Evolutionary conservation across 2,329 filamentous ascomycete species (phyloP).

Genomic region (Aspergillus sp.): DNA sequence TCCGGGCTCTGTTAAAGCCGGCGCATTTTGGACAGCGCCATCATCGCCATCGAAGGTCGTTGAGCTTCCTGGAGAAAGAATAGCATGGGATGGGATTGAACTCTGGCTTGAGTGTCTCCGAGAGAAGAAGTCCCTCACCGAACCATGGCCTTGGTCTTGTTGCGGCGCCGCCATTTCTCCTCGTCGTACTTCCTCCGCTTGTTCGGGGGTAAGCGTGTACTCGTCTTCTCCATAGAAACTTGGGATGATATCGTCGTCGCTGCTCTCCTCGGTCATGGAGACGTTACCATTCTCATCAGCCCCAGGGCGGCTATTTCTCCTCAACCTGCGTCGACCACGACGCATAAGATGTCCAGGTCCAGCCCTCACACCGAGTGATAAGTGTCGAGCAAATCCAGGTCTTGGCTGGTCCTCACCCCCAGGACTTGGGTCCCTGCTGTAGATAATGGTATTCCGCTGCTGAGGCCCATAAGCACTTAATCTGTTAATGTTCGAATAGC

Average conservation of each 20-base stretch:
- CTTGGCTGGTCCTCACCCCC: constrained; percentile 30
- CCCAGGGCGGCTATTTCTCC: constrained; percentile 25
- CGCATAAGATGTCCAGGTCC: constrained; percentile 39
- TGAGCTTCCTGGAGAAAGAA: constrained; percentile 28
- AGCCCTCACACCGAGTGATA: constrained; percentile 42
- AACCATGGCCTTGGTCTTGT: constrained; percentile 17
- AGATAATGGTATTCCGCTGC: constrained; percentile 40
- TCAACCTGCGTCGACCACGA: constrained; percentile 28
- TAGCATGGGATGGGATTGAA: constrained; percentile 19
- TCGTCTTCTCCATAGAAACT: constrained; percentile 42
- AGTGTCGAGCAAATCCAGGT: constrained; percentile 35
- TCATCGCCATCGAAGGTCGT: constrained; percentile 36
- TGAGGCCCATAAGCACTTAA: constrained; percentile 37
- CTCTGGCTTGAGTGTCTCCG: constrained; percentile 30
- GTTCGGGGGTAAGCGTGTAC: constrained; percentile 37
- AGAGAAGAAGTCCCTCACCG: constrained; percentile 19
- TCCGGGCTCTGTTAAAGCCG: constrained; percentile 27
- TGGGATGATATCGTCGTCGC: constrained; percentile 38
- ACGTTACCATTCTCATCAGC: constrained; percentile 31
- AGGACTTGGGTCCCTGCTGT: constrained; percentile 39
- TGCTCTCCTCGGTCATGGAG: constrained; percentile 34
- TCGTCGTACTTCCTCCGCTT: constrained; percentile 32
- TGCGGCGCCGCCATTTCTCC: constrained; percentile 19
- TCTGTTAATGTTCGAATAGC: constrained; percentile 30
- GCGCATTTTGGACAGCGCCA: constrained; percentile 28